Evolutionary conservation across 768 basidiomycete species (phyloP).

Genomic region (Pleurotus tuoliensis): DNA sequence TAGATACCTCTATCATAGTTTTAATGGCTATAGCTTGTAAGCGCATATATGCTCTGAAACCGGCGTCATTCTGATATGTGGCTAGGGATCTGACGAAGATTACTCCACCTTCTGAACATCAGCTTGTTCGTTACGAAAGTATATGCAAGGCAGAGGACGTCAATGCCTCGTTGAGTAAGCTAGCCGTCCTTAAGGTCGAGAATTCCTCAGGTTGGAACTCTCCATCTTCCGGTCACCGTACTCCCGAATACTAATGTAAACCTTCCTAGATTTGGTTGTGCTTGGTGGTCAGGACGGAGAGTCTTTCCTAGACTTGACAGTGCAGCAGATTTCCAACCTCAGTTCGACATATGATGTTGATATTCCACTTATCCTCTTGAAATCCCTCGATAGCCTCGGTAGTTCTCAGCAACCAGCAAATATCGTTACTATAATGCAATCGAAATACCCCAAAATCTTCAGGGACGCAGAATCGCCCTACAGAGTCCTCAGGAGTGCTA

Average conservation of each 20-base stretch:
- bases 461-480: constrained; percentile 85
- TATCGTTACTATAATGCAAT: constrained; percentile 91
- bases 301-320: constrained; percentile 94
- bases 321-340: constrained; percentile 94
- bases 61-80: constrained; percentile 6
- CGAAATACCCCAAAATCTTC: constrained; percentile 90
- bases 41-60: constrained; percentile 19
- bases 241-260: too few species aligned
- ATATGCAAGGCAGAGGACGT: constrained; percentile 60
- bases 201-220: too few species aligned
- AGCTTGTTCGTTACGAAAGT: constrained; percentile 77
- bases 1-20: constrained; percentile 86
- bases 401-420: constrained; percentile 94
- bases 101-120: constrained; percentile 79
- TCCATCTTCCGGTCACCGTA: too few species aligned
- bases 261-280: constrained; percentile 31
- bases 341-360: constrained; percentile 81
- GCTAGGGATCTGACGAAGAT: constrained; percentile 84
- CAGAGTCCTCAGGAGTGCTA: constrained; percentile 60
- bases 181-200: constrained; percentile 93
- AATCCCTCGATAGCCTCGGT: constrained; percentile 96
- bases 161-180: constrained; percentile 69
- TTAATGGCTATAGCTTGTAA: constrained; percentile 83
- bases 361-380: constrained; percentile 96
- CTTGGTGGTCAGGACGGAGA: constrained; percentile 96